These are phyloP conservation scores for Cantharellus cinnabarinus DNA, from an alignment of 768 basidiomycete species.

Conservation along the genomic window DNA sequence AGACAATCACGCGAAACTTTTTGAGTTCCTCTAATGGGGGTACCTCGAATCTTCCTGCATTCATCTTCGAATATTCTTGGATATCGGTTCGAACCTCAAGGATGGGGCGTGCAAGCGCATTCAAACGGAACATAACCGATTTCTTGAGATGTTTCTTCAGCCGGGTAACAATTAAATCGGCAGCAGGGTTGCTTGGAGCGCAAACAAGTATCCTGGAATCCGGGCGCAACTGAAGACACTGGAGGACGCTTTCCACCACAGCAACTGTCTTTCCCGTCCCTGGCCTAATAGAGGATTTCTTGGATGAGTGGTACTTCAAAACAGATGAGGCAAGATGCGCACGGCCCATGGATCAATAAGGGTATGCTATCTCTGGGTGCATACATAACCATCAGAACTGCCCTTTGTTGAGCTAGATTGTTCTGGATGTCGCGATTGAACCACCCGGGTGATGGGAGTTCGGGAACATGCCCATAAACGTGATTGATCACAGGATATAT, in stretches of 20 bases:
- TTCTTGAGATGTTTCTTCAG: conserved; percentile 10
- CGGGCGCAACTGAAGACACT: background rate
- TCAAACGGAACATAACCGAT: conserved; percentile 31
- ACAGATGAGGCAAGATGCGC: conserved; percentile 12
- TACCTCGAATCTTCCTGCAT: conserved; percentile 24
- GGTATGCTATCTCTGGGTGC: conserved; percentile 28
- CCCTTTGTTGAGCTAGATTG: conserved; percentile 29
- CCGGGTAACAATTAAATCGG: conserved; percentile 3
- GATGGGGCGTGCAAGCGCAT: conserved; percentile 26
- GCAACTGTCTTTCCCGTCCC: conserved; percentile 5
- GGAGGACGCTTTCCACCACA: conserved; percentile 6
- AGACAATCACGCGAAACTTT: conserved; percentile 31
- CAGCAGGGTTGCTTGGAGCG: conserved; percentile 6
- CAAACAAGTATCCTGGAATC: conserved; percentile 3
- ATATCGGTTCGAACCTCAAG: conserved; percentile 22
- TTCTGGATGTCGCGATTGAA: conserved; percentile 25
- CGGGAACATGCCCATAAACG: too few species aligned
- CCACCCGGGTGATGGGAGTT: conserved; percentile 1
- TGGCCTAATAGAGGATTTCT: background rate
- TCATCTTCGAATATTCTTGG: conserved; percentile 20
- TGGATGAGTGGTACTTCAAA: too few species aligned
- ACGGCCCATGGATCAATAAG: conserved; percentile 46
- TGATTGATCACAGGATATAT: conserved; percentile 13
- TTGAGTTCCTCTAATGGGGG: conserved; percentile 22
- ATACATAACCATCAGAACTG: conserved; percentile 27